A percentile compares a stretch with the other conserved stretches of the same genome.
phyloP scores from a whole-genome alignment of 306 rosid genomes.

The Castanopsis chinensis region DNA sequence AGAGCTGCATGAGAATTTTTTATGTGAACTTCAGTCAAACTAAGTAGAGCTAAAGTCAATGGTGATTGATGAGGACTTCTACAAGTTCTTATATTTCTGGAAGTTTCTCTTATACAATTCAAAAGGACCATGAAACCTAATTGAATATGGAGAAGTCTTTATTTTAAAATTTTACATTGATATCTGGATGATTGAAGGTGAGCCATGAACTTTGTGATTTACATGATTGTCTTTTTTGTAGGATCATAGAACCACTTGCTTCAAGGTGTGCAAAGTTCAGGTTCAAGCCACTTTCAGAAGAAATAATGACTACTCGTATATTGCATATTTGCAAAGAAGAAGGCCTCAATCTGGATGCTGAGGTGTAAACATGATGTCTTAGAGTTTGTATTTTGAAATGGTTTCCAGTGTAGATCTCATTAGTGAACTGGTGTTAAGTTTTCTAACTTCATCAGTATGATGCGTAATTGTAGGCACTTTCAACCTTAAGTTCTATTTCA shows the following conservation, averaged over 20 bases:
- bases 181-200: constrained; percentile 2
- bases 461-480: constrained; percentile 54
- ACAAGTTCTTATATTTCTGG: not conserved
- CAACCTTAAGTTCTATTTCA: constrained; percentile 80
- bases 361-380: constrained; percentile 42
- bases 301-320: constrained; percentile 73
- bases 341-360: constrained; percentile 73
- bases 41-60: not conserved
- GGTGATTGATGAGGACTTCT: not conserved
- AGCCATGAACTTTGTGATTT: constrained; percentile 8
- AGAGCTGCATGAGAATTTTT: not conserved
- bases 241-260: constrained; percentile 98
- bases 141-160: not conserved
- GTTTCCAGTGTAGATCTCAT: constrained; percentile 7
- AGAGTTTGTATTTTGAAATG: not conserved
- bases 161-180: not conserved
- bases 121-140: constrained; percentile 9
- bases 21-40: not conserved
- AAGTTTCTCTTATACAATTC: not conserved
- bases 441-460: constrained; percentile 14
- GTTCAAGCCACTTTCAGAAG: constrained; percentile 95
- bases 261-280: constrained; percentile 97
- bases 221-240: constrained; percentile 29
- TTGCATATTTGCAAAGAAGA: constrained; percentile 76
- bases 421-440: constrained; percentile 4